Percentiles rank a stretch among this genome's conserved stretches.
Evolutionary conservation across 2,329 filamentous ascomycete species (phyloP).

Genomic region (Diaporthe sp.): DNA sequence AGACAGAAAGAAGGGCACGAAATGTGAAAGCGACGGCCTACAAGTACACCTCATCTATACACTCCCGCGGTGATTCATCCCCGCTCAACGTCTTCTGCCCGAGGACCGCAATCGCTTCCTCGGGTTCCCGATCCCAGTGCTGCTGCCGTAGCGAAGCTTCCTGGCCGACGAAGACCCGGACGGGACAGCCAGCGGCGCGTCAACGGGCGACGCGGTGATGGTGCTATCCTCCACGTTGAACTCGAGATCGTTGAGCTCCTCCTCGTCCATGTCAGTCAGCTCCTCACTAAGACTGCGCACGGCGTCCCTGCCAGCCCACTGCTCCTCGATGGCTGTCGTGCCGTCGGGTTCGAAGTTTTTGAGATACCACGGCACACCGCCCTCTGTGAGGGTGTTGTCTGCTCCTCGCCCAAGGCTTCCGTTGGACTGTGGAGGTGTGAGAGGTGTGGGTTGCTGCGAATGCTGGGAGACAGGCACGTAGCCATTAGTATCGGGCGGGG

Average conservation of each 20-base stretch:
- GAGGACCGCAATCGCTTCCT: slow-evolving; percentile 52
- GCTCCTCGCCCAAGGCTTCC: slow-evolving; percentile 66
- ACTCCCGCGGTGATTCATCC: neutral
- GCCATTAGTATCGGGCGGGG: slow-evolving; percentile 64
- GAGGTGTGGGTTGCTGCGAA: slow-evolving; percentile 61
- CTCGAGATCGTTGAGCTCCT: slow-evolving; percentile 81
- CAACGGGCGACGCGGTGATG: slow-evolving; percentile 56
- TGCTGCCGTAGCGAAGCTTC: slow-evolving; percentile 29
- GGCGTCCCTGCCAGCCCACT: slow-evolving; percentile 80
- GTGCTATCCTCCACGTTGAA: slow-evolving; percentile 66
- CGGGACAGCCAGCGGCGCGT: slow-evolving; percentile 38
- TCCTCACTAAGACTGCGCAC: slow-evolving; percentile 82
- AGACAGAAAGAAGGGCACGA: neutral
- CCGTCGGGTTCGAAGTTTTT: slow-evolving; percentile 83
- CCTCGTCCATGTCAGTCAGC: slow-evolving; percentile 92
- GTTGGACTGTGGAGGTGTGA: slow-evolving; percentile 78
- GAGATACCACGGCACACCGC: slow-evolving; percentile 91
- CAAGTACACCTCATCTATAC: slow-evolving; percentile 27
- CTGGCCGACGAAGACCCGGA: slow-evolving; percentile 30
- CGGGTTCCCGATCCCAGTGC: neutral
- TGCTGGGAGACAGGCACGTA: slow-evolving; percentile 54
- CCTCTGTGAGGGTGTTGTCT: slow-evolving; percentile 72
- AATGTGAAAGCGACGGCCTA: slow-evolving; percentile 12
- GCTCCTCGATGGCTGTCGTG: slow-evolving; percentile 83
- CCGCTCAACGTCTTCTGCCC: slow-evolving; percentile 49